Percentiles rank a stretch among this genome's conserved stretches.
phyloP scores from a whole-genome alignment of 495 filamentous ascomycete species.

The Aspergillus sclerotiicarbonarius region DNA sequence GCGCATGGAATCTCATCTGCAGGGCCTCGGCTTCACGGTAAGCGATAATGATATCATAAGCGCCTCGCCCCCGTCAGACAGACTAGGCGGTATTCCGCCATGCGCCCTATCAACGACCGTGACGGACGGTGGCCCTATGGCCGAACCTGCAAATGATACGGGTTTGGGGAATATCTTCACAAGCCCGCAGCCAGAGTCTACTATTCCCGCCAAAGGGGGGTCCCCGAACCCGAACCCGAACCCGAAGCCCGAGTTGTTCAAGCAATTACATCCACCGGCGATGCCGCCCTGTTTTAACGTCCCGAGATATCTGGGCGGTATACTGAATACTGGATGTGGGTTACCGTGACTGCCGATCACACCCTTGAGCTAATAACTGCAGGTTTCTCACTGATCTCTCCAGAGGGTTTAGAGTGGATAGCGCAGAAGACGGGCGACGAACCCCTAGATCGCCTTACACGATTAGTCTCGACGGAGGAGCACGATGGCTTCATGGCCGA shows the following conservation, averaged over 20 bases:
- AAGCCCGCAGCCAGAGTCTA: not conserved
- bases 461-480: not conserved
- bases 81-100: not conserved
- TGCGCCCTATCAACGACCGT: not conserved
- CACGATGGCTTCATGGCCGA: not conserved
- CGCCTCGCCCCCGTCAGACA: not conserved
- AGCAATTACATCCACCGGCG: not conserved
- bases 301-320: slow-evolving; percentile 14
- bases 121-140: not conserved
- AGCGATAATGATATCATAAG: not conserved
- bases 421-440: slow-evolving; percentile 9
- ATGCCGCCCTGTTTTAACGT: slow-evolving; percentile 10
- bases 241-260: not conserved
- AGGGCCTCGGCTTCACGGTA: slow-evolving; percentile 2
- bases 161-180: not conserved
- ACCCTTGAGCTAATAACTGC: not conserved
- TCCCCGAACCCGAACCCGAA: not conserved
- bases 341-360: not conserved
- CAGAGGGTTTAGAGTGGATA: slow-evolving; percentile 20
- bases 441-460: not conserved
- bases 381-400: slow-evolving; percentile 16
- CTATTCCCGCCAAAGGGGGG: not conserved
- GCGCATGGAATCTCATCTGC: slow-evolving; percentile 12
- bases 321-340: slow-evolving; percentile 11
- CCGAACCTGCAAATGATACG: not conserved